Evolutionary conservation across 805 yeast species (phyloP).

Genomic region (Hanseniaspora lindneri): DNA sequence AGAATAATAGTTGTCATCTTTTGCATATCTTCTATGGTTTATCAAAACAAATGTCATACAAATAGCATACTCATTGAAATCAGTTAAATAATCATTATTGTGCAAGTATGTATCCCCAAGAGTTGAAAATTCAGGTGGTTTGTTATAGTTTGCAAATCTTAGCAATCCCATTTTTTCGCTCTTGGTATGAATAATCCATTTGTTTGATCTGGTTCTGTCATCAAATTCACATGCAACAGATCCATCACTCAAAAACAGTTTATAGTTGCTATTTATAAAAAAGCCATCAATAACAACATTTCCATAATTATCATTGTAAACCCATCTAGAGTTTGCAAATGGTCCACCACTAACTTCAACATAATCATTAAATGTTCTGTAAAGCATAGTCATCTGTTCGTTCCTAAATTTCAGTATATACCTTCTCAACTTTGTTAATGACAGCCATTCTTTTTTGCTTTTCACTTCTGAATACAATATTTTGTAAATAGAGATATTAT

Average conservation of each 20-base stretch:
- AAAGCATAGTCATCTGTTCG: neutral
- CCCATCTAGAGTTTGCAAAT: neutral
- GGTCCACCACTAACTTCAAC: neutral
- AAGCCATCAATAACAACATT: slow-evolving; percentile 7
- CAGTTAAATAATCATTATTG: slow-evolving; percentile 2
- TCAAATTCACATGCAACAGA: slow-evolving; percentile 3
- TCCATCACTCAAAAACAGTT: neutral
- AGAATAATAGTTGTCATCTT: no score
- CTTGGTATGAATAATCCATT: neutral
- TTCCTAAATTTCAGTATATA: neutral
- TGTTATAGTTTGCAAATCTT: neutral
- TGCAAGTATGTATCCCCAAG: neutral
- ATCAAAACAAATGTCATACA: slow-evolving; percentile 4
- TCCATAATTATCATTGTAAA: slow-evolving; percentile 1
- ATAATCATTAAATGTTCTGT: neutral
- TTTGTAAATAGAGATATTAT: neutral
- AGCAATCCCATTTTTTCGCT: slow-evolving; percentile 2
- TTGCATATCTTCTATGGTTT: slow-evolving; percentile 1
- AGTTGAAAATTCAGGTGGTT: neutral
- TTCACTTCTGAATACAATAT: slow-evolving; percentile 1
- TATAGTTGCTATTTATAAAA: neutral
- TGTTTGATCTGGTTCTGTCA: slow-evolving; percentile 1
- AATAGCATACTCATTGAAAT: neutral
- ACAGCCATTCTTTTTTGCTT: neutral
- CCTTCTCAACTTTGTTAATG: neutral